A percentile compares a stretch with the other conserved stretches of the same genome.
phyloP scores from a whole-genome alignment of 2,329 filamentous ascomycete species.

The Penicillium sp. region DNA sequence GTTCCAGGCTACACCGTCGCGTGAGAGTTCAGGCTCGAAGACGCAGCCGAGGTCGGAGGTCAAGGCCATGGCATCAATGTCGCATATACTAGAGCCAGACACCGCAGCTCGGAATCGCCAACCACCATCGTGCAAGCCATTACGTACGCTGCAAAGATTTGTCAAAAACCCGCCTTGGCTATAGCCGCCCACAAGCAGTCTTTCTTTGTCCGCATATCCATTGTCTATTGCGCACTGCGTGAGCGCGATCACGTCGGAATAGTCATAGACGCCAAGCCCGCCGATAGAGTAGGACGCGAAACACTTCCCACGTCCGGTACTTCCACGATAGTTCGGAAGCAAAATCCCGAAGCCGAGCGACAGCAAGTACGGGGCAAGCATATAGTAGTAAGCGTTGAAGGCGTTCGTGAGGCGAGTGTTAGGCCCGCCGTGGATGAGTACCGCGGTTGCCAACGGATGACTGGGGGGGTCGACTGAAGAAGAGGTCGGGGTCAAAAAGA shows the following conservation, averaged over 20 bases:
- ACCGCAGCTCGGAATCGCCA: conserved; percentile 22
- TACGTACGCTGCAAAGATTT: conserved; percentile 7
- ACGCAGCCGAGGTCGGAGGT: conserved; percentile 15
- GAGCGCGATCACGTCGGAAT: conserved; percentile 20
- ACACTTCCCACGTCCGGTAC: conserved; percentile 21
- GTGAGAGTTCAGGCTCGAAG: conserved; percentile 17
- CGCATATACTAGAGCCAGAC: conserved; percentile 17
- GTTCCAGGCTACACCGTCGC: conserved; percentile 19
- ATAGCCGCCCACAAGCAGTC: conserved; percentile 18
- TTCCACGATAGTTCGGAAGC: conserved; percentile 27
- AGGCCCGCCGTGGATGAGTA: conserved; percentile 26
- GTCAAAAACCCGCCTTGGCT: conserved; percentile 22
- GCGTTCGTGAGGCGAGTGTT: conserved; percentile 16
- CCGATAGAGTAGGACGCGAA: conserved; percentile 20
- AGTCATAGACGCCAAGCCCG: conserved; percentile 19
- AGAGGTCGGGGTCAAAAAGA: neutral
- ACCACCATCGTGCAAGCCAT: conserved; percentile 7
- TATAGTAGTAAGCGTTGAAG: conserved; percentile 22
- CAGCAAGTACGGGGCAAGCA: conserved; percentile 18
- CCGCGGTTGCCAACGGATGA: conserved; percentile 18
- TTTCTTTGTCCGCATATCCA: conserved; percentile 18
- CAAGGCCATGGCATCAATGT: conserved; percentile 21
- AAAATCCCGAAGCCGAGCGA: conserved; percentile 23
- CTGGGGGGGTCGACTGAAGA: neutral
- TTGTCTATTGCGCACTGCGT: conserved; percentile 19